Evolutionary conservation across 306 rosid species (phyloP), one percentile per base, ranked within the genome.

Genomic region (Mucuna pruriens): DNA sequence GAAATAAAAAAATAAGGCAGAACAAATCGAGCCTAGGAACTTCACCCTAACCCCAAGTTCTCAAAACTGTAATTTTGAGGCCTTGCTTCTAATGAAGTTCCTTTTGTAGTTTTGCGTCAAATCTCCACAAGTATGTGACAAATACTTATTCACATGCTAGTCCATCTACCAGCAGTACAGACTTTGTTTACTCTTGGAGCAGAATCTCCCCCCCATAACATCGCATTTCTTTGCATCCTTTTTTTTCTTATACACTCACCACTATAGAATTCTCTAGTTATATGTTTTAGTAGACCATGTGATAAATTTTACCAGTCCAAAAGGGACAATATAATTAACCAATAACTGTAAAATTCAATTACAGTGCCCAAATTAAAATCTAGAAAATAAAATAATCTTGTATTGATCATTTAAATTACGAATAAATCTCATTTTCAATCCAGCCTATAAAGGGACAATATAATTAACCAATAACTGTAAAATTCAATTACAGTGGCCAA

Each of bases 311-410:
- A 54, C 25, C 1, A 12, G 55, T 63, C 22, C 19, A 49, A 16
- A 40, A 44, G 11, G 58, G 54, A 19, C 10, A 60, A 54, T 13
- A 45, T 6, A 45, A 61, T 16, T 9, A 62, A 20, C n/a, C 60
- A 38, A 34, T 55, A 51, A 46, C 54, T 29, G 20, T 33, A 79
- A 79, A 82, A 9, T 19, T 38, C 75, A 58, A 49, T 49, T 20
- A 54, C 2, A 67, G 38, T 19, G 34, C 22, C 40, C n/a, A n/a
- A n/a, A n/a, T 54, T 40, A 23, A 36, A 54, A 68, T 31, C 33
- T 26, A 7, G 13, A 15, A 62, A 39, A 68, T 13, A 64, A 45
- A 75, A 63, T 4, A 44, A 29, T 11, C 6, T 22, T 33, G 78
- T 8, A n/a, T n/a, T n/a, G n/a, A n/a, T n/a, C n/a, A n/a, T n/a